Evolutionary conservation across 140 eudicot genomes (phyloP), one percentile per base, ranked within the genome.

Genomic region (Bidens hawaiensis): DNA sequence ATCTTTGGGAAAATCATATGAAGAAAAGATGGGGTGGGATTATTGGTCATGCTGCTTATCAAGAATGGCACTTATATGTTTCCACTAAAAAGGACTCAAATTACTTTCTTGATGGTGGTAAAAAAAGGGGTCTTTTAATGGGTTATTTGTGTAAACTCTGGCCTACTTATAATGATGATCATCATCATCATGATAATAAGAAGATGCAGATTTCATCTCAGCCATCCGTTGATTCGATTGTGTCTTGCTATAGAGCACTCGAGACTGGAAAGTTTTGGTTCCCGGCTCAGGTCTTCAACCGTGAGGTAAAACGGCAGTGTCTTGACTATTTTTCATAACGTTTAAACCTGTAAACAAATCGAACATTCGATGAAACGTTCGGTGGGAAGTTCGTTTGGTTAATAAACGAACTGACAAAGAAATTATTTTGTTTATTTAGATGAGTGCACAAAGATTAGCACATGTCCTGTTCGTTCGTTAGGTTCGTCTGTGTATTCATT

Each of bases 271-370:
- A 77, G 58, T 88, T 93, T 62, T 81, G 97, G 95, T 93, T 93
- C 68, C 95, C 95, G 11, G 99, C 99, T 81, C 99, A 93, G 71
- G 94, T 93, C 52, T 88, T 73, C 54, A 93, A 93, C 81, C 85
- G 99, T 14, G 99, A 93, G 99, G 99, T 93, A 88, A n/a, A n/a
- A n/a, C 42, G 8, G 1, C 23, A 0, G 6, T 31, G 3, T 53
- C 21, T 54, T 48, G 36, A 58, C 31, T 15, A 13, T 26, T 48
- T 9, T 41, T 28, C 2, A n/a, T 4, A 53, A 43, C 13, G n/a
- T n/a, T n/a, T n/a, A n/a, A n/a, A n/a, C n/a, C n/a, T n/a, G n/a
- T n/a, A n/a, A n/a, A n/a, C n/a, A n/a, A n/a, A n/a, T n/a, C n/a
- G n/a, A n/a, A n/a, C n/a, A n/a, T n/a, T n/a, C n/a, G n/a, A n/a